Evolutionary conservation across 495 filamentous ascomycete species (phyloP).

Genomic region (Entonaema liquescens): DNA sequence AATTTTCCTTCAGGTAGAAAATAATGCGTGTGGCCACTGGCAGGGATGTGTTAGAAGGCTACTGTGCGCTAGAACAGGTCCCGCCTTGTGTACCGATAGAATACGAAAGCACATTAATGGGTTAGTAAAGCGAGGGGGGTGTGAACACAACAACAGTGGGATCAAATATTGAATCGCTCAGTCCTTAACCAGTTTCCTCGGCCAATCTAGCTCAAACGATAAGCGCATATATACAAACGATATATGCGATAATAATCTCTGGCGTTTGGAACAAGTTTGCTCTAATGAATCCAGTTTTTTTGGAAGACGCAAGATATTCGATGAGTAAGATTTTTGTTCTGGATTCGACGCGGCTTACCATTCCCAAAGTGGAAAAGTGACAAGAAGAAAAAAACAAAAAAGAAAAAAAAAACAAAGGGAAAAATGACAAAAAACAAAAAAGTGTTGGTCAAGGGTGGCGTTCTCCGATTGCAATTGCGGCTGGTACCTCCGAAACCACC

Average conservation of each 20-base stretch:
- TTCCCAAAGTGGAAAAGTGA: neutral
- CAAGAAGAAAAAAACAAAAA: neutral
- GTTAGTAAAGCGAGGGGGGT: conserved; percentile 18
- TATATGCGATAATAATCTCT: neutral
- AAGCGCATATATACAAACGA: neutral
- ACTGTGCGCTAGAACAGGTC: conserved; percentile 24
- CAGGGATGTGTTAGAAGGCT: conserved; percentile 34
- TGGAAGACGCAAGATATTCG: conserved; percentile 1
- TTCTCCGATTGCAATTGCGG: conserved; percentile 42
- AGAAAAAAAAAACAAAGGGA: conserved; percentile 11
- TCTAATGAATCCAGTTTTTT: neutral
- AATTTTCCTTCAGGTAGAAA: conserved; percentile 1
- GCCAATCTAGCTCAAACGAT: neutral
- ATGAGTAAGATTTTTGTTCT: conserved; percentile 5
- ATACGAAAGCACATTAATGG: conserved; percentile 41
- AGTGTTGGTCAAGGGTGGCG: conserved; percentile 13
- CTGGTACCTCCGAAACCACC: conserved; percentile 47
- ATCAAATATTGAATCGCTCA: conserved; percentile 1
- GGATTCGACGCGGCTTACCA: conserved; percentile 13
- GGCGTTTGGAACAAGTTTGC: neutral
- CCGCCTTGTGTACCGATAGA: conserved; percentile 37
- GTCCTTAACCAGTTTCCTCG: neutral
- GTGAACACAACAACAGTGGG: conserved; percentile 1
- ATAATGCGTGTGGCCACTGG: conserved; percentile 26
- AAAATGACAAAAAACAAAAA: conserved; percentile 14